Conservation (phyloP, 257 asterid species). For the Salvia hispanica region DNA sequence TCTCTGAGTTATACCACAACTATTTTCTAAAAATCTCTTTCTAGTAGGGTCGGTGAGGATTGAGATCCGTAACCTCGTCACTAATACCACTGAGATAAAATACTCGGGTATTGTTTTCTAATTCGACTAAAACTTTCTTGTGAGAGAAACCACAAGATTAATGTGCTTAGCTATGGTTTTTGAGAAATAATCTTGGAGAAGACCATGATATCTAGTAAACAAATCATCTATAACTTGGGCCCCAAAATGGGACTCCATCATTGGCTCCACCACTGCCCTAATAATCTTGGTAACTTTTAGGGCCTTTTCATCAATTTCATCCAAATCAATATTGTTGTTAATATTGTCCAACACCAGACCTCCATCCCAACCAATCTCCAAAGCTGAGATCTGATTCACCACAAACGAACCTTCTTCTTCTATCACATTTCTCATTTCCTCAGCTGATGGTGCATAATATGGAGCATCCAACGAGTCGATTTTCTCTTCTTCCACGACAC, state of each 20-base stretch:
- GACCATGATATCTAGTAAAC: conserved; percentile 40
- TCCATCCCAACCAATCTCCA: conserved; percentile 58
- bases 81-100: too few species aligned
- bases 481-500: conserved; percentile 41
- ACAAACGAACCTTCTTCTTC: conserved; percentile 53
- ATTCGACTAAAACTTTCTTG: conserved; percentile 23
- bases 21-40: too few species aligned
- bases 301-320: conserved; percentile 27
- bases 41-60: too few species aligned
- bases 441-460: conserved; percentile 58
- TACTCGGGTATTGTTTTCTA: too few species aligned
- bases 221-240: conserved; percentile 48
- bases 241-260: conserved; percentile 58
- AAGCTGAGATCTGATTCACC: conserved; percentile 33
- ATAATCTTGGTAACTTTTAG: conserved; percentile 43
- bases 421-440: conserved; percentile 48
- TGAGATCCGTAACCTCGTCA: too few species aligned
- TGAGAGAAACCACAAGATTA: conserved; percentile 51
- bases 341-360: not conserved
- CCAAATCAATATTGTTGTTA: too few species aligned
- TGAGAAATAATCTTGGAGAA: conserved; percentile 47
- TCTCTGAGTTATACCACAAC: not conserved
- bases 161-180: conserved; percentile 37
- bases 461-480: conserved; percentile 59
- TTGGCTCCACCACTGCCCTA: conserved; percentile 73